Evolutionary conservation across 1,284 basidiomycete species (phyloP).

Genomic region (Chalciporus piperatoides): DNA sequence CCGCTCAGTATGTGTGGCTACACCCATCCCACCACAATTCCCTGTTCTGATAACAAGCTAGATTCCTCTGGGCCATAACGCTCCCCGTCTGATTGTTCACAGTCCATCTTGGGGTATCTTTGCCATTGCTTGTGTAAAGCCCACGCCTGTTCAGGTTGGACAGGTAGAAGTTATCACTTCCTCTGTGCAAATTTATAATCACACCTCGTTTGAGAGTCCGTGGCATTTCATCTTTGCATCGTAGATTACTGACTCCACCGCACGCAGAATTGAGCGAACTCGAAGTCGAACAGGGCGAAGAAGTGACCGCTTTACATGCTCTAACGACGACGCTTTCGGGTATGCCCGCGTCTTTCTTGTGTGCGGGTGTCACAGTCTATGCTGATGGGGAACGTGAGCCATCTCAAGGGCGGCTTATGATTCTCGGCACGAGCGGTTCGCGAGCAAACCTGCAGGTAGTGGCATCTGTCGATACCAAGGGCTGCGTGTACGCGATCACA

Average conservation of each 20-base stretch:
- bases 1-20: constrained; percentile 53
- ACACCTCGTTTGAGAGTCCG: constrained; percentile 60
- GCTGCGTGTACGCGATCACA: constrained; percentile 61
- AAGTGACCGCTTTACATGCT: constrained; percentile 53
- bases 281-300: constrained; percentile 51
- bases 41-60: constrained; percentile 32
- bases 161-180: constrained; percentile 48
- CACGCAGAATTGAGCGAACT: constrained; percentile 51
- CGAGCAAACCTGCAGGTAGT: constrained; percentile 15
- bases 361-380: constrained; percentile 57
- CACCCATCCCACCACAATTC: not conserved
- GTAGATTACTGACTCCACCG: constrained; percentile 8
- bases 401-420: constrained; percentile 52
- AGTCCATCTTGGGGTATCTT: constrained; percentile 53
- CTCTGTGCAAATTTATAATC: constrained; percentile 66
- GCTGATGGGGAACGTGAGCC: constrained; percentile 55
- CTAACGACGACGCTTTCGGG: constrained; percentile 35
- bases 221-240: not conserved
- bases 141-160: constrained; percentile 52
- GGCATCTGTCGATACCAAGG: constrained; percentile 43
- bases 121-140: constrained; percentile 58
- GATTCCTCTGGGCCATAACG: constrained; percentile 67
- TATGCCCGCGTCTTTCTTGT: constrained; percentile 44
- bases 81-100: constrained; percentile 62
- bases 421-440: constrained; percentile 34